These are phyloP conservation scores for Ophiostoma australiae DNA, from an alignment of 2,329 filamentous ascomycete species.

Conservation along the genomic window DNA sequence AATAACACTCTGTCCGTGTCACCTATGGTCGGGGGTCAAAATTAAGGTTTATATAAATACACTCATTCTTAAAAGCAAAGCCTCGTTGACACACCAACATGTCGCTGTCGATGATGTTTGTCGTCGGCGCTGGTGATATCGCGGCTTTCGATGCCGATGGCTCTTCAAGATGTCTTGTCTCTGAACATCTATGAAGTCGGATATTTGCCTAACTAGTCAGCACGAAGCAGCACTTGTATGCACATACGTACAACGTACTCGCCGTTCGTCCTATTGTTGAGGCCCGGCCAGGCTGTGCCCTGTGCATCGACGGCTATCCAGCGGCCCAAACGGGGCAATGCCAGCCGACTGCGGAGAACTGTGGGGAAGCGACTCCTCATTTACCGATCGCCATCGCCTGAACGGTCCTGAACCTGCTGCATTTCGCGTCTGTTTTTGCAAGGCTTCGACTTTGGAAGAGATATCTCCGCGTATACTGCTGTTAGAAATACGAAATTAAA, in stretches of 20 bases:
- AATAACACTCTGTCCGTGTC: too few species aligned
- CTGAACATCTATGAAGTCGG: too few species aligned
- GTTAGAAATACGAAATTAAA: neutral
- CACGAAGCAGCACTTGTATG: too few species aligned
- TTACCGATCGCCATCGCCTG: neutral
- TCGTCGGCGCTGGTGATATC: neutral
- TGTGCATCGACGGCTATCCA: neutral
- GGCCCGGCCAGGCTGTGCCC: neutral
- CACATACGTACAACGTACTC: neutral
- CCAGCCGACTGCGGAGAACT: conserved; percentile 11
- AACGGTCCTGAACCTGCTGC: neutral
- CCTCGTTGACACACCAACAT: too few species aligned
- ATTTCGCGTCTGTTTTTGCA: neutral
- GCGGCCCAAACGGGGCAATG: neutral
- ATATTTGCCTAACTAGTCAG: too few species aligned
- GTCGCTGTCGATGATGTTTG: neutral
- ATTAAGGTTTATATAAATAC: neutral
- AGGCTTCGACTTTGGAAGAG: neutral
- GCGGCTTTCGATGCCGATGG: neutral
- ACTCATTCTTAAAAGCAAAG: neutral
- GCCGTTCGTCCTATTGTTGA: neutral
- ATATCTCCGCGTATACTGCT: neutral
- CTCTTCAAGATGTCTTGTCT: neutral
- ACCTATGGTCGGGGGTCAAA: neutral
- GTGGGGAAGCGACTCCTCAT: conserved; percentile 7